phyloP scores from a whole-genome alignment of 2,329 filamentous ascomycete species.

The Cladosporium sp. region DNA sequence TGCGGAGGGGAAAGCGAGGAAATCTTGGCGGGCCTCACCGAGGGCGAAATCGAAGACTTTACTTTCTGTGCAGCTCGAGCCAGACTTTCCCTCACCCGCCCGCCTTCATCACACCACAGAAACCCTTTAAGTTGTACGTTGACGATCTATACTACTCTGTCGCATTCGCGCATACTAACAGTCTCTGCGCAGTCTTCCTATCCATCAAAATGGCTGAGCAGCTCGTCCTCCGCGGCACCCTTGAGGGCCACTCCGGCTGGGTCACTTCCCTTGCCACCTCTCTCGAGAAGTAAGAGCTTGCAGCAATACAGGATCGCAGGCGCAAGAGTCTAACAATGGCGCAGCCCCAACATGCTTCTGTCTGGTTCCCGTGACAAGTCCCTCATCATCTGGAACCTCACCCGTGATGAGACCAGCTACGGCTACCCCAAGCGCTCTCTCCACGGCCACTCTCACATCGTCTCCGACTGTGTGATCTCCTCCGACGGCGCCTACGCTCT shows the following conservation, averaged over 20 bases:
- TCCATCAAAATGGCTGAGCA: constrained; percentile 36
- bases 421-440: constrained; percentile 99
- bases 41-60: constrained; percentile 1
- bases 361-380: constrained; percentile 97
- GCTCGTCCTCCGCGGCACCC: constrained; percentile 41
- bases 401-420: constrained; percentile 96
- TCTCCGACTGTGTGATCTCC: constrained; percentile 99
- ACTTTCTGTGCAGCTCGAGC: constrained; percentile 1
- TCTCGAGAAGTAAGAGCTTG: constrained; percentile 78
- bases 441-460: constrained; percentile 98
- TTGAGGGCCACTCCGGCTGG: constrained; percentile 94
- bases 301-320: constrained; percentile 5
- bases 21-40: constrained; percentile 10
- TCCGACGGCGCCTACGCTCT: constrained; percentile 99
- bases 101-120: constrained; percentile 4
- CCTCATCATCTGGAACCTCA: constrained; percentile 99
- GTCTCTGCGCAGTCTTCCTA: constrained; percentile 9
- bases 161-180: constrained; percentile 1
- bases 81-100: constrained; percentile 11
- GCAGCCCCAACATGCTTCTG: constrained; percentile 97
- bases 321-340: constrained; percentile 8
- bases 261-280: constrained; percentile 98
- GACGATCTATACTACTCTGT: background rate
- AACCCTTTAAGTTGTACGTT: constrained; percentile 8
- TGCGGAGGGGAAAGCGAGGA: background rate